Conservation (phyloP, 176 grass and related monocot species). For the Avena eriantha region DNA sequence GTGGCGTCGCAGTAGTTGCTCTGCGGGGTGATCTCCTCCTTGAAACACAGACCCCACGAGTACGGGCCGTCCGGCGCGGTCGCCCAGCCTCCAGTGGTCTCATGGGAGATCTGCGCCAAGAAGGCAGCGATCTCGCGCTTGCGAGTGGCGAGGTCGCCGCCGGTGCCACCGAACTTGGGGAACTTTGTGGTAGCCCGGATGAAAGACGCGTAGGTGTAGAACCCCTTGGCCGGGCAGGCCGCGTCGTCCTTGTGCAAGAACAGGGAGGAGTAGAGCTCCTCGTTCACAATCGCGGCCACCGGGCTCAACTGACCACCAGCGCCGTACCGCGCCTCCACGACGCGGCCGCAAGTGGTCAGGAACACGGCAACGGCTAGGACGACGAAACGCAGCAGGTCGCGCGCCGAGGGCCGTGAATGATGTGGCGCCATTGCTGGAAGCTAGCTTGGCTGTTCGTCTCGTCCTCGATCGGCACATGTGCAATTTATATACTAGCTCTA, state of each 20-base stretch:
- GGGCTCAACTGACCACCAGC: neutral
- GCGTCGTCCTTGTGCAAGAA: slow-evolving; percentile 77
- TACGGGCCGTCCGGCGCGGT: slow-evolving; percentile 77
- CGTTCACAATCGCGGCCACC: slow-evolving; percentile 57
- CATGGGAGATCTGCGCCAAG: slow-evolving; percentile 84
- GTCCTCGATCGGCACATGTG: neutral
- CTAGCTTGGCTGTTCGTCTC: neutral
- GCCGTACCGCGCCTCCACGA: slow-evolving; percentile 32
- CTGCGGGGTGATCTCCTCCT: slow-evolving; percentile 72
- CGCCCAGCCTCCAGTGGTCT: slow-evolving; percentile 80
- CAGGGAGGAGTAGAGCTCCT: slow-evolving; percentile 59
- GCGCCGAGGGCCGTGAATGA: neutral
- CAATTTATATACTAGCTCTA: neutral
- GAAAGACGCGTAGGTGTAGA: slow-evolving; percentile 86
- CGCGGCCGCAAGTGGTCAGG: neutral
- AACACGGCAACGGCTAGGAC: neutral
- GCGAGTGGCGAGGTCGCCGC: slow-evolving; percentile 56
- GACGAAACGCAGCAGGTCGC: neutral
- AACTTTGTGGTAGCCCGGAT: slow-evolving; percentile 51
- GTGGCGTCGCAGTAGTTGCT: slow-evolving; percentile 74
- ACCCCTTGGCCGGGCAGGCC: slow-evolving; percentile 71
- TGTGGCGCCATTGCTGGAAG: slow-evolving; percentile 17
- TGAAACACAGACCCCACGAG: slow-evolving; percentile 71
- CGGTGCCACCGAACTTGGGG: slow-evolving; percentile 62
- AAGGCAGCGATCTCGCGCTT: slow-evolving; percentile 85